Conservation (phyloP, 208 protist species). For the Porcisia deanei region DNA sequence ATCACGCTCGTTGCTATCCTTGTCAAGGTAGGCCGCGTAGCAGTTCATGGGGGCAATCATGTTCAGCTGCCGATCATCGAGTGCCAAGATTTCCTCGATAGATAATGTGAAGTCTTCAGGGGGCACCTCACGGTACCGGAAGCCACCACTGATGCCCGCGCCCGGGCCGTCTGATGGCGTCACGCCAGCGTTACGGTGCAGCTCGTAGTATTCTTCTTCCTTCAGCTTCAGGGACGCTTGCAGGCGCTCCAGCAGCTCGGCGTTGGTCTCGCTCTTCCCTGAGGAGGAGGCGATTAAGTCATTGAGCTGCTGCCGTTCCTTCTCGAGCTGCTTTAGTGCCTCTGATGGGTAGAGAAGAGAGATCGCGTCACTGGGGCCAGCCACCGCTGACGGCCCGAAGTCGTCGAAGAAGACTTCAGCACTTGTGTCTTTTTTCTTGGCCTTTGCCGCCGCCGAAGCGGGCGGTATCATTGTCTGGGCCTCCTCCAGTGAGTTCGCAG, state of each 20-base stretch:
- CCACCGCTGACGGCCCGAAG: slow-evolving; percentile 15
- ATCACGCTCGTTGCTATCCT: slow-evolving; percentile 69
- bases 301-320: slow-evolving; percentile 47
- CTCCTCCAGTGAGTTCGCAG: slow-evolving; percentile 60
- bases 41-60: slow-evolving; percentile 93
- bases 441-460: background rate
- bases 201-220: slow-evolving; percentile 83
- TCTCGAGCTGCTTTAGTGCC: slow-evolving; percentile 43
- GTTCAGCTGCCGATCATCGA: slow-evolving; percentile 92
- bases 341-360: slow-evolving; percentile 69
- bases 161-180: slow-evolving; percentile 20
- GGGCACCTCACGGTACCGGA: slow-evolving; percentile 84
- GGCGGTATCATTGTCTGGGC: slow-evolving; percentile 35
- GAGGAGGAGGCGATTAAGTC: slow-evolving; percentile 31
- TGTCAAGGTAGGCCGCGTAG: slow-evolving; percentile 88
- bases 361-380: slow-evolving; percentile 34
- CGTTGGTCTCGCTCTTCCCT: slow-evolving; percentile 19
- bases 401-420: slow-evolving; percentile 28
- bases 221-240: slow-evolving; percentile 68
- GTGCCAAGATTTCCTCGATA: slow-evolving; percentile 84
- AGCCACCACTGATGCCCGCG: slow-evolving; percentile 29
- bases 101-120: slow-evolving; percentile 85
- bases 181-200: slow-evolving; percentile 64
- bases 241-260: slow-evolving; percentile 43
- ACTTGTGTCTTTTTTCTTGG: slow-evolving; percentile 12